Percentiles rank a stretch among this genome's conserved stretches.
Conservation (phyloP, 257 asterid species). For the Sherardia arvensis region DNA sequence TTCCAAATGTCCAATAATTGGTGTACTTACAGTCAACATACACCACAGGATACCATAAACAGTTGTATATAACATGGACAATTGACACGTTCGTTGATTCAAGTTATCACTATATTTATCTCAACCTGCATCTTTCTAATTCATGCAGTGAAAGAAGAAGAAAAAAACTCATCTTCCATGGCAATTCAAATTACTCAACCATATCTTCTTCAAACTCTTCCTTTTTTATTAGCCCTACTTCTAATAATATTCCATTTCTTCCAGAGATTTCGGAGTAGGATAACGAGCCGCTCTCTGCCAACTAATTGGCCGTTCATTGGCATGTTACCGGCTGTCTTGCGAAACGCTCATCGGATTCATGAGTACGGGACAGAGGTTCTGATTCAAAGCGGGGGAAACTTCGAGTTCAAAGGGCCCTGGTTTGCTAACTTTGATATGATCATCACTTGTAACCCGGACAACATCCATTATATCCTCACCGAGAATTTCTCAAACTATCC, state of each 20-base stretch:
- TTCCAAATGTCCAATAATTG: too few species aligned
- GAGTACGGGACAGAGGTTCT: not conserved
- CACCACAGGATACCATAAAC: too few species aligned
- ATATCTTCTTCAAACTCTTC: too few species aligned
- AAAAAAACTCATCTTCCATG: too few species aligned
- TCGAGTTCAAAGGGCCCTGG: slow-evolving; percentile 31
- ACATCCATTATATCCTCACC: slow-evolving; percentile 38
- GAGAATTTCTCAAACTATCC: too few species aligned
- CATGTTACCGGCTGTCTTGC: not conserved
- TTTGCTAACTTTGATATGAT: slow-evolving; percentile 16
- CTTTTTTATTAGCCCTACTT: not conserved
- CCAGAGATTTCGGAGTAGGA: not conserved
- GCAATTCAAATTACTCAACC: too few species aligned
- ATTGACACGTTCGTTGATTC: too few species aligned
- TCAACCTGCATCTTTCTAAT: too few species aligned
- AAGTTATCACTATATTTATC: too few species aligned
- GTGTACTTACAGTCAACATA: too few species aligned
- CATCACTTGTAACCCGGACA: slow-evolving; percentile 37
- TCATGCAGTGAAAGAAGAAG: too few species aligned
- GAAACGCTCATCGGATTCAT: not conserved
- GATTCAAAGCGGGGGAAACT: slow-evolving; percentile 16
- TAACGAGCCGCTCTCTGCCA: not conserved
- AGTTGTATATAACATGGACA: too few species aligned
- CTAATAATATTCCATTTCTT: not conserved
- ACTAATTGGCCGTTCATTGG: not conserved